Evolutionary conservation across 129 eudicot genomes (phyloP).

Genomic region (Arctium lappa): DNA sequence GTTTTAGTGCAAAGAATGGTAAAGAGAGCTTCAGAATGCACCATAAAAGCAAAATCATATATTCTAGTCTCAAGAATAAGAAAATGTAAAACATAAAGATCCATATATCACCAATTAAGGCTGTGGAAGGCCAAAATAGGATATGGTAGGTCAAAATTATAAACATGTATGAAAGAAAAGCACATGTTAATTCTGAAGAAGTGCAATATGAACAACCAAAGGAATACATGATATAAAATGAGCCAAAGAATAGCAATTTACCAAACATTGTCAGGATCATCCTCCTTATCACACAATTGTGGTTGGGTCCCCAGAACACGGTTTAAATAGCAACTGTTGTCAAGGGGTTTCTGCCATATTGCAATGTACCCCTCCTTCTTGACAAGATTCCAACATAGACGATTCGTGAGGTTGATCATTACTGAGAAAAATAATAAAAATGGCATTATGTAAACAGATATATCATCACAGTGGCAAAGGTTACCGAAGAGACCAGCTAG

Average conservation of each 20-base stretch:
- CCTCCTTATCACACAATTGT: conserved; percentile 74
- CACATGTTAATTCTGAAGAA: neutral
- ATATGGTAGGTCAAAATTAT: neutral
- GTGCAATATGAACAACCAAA: neutral
- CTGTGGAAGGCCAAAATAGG: neutral
- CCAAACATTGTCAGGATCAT: conserved; percentile 94
- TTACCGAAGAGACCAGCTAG: neutral
- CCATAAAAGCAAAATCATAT: neutral
- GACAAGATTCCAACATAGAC: conserved; percentile 96
- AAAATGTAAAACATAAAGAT: neutral
- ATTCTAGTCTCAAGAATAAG: neutral
- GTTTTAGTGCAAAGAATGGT: neutral
- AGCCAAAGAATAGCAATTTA: conserved; percentile 15
- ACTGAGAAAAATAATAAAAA: conserved; percentile 35
- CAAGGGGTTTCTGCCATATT: conserved; percentile 88
- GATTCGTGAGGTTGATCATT: conserved; percentile 77
- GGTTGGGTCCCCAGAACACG: conserved; percentile 66
- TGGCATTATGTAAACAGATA: neutral
- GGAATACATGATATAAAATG: neutral
- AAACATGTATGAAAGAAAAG: neutral
- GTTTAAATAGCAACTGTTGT: conserved; percentile 76
- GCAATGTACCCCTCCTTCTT: conserved; percentile 95
- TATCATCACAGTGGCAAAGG: neutral
- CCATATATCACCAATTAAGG: neutral
- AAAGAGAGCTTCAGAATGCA: neutral